Conservation (phyloP, 108 stramenopile species). For the Nitzschia sp. region DNA sequence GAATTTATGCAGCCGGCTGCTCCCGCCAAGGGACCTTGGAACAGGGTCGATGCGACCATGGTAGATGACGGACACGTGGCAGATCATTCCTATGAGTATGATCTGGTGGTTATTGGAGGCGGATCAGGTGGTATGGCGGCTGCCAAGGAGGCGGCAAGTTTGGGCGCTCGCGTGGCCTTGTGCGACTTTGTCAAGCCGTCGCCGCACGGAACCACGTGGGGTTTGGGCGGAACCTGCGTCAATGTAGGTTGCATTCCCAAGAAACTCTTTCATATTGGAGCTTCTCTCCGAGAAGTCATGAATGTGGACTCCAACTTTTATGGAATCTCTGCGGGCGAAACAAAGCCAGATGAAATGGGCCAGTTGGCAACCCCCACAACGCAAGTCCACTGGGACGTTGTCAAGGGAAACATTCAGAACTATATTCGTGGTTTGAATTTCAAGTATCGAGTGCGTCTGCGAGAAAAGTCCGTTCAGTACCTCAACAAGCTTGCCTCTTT, state of each 20-base stretch:
- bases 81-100: conserved; percentile 91
- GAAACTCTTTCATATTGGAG: conserved; percentile 96
- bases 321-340: conserved; percentile 57
- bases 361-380: conserved; percentile 30
- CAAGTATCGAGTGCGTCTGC: conserved; percentile 93
- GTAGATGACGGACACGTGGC: conserved; percentile 65
- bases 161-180: conserved; percentile 94
- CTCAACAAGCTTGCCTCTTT: conserved; percentile 88
- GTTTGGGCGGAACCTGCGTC: conserved; percentile 98
- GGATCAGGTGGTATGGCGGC: conserved; percentile 95
- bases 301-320: conserved; percentile 65
- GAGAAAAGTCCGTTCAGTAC: conserved; percentile 94
- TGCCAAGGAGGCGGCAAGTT: conserved; percentile 91
- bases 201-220: conserved; percentile 93
- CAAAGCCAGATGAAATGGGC: conserved; percentile 26
- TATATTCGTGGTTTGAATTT: conserved; percentile 97
- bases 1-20: conserved; percentile 43
- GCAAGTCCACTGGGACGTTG: conserved; percentile 65
- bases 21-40: background rate
- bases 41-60: conserved; percentile 29
- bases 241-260: conserved; percentile 99
- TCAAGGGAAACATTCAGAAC: conserved; percentile 88
- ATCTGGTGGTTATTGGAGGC: conserved; percentile 96
- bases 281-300: conserved; percentile 60
- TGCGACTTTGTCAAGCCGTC: conserved; percentile 97